phyloP scores from a whole-genome alignment of 2,329 filamentous ascomycete genomes.

The Xenosphaeropsis pyriputrescens region DNA sequence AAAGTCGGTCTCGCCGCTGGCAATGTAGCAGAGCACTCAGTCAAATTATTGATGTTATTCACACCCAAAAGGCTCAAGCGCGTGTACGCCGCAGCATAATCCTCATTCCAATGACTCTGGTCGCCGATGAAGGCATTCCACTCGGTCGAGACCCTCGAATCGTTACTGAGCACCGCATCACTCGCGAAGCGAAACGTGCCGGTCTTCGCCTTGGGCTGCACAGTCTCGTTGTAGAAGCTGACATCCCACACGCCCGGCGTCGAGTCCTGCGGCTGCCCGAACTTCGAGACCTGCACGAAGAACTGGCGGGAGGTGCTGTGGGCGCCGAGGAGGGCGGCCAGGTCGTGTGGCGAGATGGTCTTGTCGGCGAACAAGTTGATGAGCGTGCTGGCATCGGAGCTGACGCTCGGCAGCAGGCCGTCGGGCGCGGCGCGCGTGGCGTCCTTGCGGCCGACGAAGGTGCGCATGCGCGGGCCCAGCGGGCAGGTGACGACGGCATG shows the following conservation, averaged over 20 bases:
- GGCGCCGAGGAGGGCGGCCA: constrained; percentile 38
- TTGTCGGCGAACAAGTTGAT: constrained; percentile 32
- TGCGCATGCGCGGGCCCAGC: constrained; percentile 31
- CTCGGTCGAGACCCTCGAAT: no score
- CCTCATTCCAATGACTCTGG: no score
- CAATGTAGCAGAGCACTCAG: no score
- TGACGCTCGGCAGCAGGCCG: constrained; percentile 28
- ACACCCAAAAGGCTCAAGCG: no score
- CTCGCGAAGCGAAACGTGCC: constrained; percentile 20
- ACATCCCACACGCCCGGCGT: constrained; percentile 35
- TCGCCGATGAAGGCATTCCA: no score
- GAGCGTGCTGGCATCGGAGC: constrained; percentile 24
- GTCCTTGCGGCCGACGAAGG: constrained; percentile 34
- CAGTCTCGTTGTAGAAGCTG: constrained; percentile 29
- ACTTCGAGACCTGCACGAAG: constrained; percentile 5
- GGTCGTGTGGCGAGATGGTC: constrained; percentile 31
- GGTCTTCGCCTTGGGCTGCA: constrained; percentile 10
- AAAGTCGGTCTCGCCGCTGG: no score
- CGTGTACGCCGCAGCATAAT: no score
- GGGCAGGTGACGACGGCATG: constrained; percentile 34
- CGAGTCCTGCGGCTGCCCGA: constrained; percentile 29
- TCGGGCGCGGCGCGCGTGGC: constrained; percentile 22
- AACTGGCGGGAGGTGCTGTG: constrained; percentile 33
- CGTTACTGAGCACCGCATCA: constrained; percentile 7
- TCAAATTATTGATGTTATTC: no score